Base-by-base conservation (phyloP, 345 rosid species). In the Eucalyptus cloeziana region DNA sequence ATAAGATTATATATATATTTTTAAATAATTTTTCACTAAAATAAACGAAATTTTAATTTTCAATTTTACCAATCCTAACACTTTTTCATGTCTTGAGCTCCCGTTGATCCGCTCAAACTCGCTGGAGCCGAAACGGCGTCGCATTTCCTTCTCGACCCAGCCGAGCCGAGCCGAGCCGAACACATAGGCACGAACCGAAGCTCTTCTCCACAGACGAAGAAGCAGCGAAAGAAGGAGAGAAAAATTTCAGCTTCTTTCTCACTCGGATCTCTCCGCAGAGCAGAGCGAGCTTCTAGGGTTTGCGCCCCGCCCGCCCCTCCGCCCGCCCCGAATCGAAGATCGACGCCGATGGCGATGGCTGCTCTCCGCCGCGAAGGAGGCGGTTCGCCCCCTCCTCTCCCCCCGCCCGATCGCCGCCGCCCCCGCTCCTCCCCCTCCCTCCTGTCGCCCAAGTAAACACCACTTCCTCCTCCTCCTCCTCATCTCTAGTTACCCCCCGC, bases 341-440 rank as follows among this genome's bases (percentile, higher is more conserved):
- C 80, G 62, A 25, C 80, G 62, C n/a, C 91, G 88, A 94, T 96
- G 96, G 96, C 97, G 60, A 95, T 96, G 96, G 93, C 97, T 91
- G 94, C 94, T 86, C 87, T 96, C 92, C 94, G 95, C 51, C 96
- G 97, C 89, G 97, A 96, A 92, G 96, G 94, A 94, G 95, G 94
- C 96, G 97, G 22, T 92, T 96, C 89, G 92, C 93, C 90, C 93
- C 96, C 92, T 95, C 86, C 90, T 93, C 89, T 89, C 93, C 24
- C 93, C 95, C 71, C 96, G 95, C n/a, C 94, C 96, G 8, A 91
- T 95, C 88, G 89, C 93, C 89, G 93, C 95, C 86, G 85, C 92
- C 91, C 94, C 76, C 51, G 92, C 86, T 88, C 85, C 93, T 89
- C 76, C 92, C 92, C 58, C 58, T 52, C 7, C 93, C 89, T 96